Conservation (phyloP, 169 alveolate genomes). For the Ichthyophthirius multifiliis region DNA sequence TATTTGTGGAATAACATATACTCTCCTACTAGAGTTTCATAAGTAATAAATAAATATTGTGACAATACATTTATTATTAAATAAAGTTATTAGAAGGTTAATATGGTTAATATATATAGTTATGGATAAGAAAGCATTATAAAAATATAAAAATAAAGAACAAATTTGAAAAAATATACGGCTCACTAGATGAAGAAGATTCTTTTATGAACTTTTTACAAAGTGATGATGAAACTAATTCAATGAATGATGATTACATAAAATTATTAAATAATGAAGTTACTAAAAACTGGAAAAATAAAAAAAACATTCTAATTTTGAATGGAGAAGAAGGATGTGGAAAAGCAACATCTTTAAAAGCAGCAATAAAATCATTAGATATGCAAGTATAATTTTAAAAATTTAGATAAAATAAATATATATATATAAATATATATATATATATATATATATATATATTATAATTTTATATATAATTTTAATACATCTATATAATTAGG, state of each 20-base stretch:
- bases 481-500: no score
- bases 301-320: background rate
- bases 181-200: background rate
- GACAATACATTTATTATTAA: background rate
- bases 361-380: background rate
- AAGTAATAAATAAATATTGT: background rate
- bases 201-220: background rate
- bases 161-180: background rate
- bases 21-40: background rate
- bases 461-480: no score
- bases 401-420: background rate
- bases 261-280: background rate
- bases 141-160: background rate
- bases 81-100: background rate
- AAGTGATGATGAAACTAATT: background rate
- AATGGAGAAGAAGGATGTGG: background rate
- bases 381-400: background rate
- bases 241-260: background rate
- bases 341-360: background rate
- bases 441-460: no score
- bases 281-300: background rate
- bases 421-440: background rate
- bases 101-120: background rate
- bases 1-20: background rate
- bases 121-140: background rate